Evolutionary conservation across 495 filamentous ascomycete species (phyloP).

Genomic region (Evernia prunastri): DNA sequence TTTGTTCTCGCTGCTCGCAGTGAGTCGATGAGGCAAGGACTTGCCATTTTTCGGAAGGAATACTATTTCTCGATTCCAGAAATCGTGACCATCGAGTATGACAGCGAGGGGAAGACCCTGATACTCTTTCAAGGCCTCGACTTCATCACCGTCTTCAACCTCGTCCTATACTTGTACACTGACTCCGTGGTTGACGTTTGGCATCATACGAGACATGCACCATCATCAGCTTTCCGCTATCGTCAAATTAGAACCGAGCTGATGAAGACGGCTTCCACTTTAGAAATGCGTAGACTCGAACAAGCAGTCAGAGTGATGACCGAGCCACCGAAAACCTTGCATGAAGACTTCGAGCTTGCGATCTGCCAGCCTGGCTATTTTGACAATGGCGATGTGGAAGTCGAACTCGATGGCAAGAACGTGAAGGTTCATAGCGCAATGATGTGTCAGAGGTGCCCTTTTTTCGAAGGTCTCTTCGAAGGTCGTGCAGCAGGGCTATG

Average conservation of each 20-base stretch:
- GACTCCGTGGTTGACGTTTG: conserved; percentile 79
- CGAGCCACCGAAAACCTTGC: conserved; percentile 53
- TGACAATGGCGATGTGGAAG: conserved; percentile 63
- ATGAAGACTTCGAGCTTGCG: conserved; percentile 60
- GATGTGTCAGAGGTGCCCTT: conserved; percentile 79
- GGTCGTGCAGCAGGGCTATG: conserved; percentile 79
- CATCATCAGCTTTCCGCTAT: conserved; percentile 58
- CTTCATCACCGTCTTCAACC: conserved; percentile 66
- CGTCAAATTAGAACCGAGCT: conserved; percentile 74
- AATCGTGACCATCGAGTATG: conserved; percentile 51
- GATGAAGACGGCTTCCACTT: conserved; percentile 64
- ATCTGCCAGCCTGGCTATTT: conserved; percentile 62
- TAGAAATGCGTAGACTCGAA: conserved; percentile 64
- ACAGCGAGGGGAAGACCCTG: conserved; percentile 42
- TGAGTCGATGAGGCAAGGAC: conserved; percentile 53
- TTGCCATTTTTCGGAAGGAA: conserved; percentile 45
- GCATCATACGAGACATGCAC: conserved; percentile 59
- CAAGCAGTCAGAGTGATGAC: conserved; percentile 67
- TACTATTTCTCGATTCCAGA: conserved; percentile 49
- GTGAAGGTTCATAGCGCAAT: conserved; percentile 68
- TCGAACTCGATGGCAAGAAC: conserved; percentile 65
- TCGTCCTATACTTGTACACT: conserved; percentile 73
- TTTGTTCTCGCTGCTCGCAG: conserved; percentile 74
- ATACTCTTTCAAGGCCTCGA: conserved; percentile 62
- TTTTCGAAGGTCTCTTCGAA: conserved; percentile 83